Evolutionary conservation across 208 protist genomes (phyloP), one percentile per base, ranked within the genome.

Genomic region (Trypanosoma vivax): DNA sequence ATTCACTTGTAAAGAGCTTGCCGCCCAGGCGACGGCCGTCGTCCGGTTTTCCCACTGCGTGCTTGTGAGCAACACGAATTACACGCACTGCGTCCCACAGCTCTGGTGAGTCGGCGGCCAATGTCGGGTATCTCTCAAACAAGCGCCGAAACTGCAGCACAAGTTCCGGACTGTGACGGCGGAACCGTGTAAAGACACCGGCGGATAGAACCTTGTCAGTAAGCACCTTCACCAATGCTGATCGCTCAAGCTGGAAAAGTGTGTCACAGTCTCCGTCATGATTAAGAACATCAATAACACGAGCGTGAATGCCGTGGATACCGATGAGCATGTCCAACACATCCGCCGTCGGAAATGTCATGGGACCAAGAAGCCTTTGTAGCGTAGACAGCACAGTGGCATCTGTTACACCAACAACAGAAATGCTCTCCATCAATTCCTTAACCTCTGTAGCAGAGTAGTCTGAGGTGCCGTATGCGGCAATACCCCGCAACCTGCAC

Each of bases 61-160:
- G 67, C 16, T 59, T 68, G 34, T 83, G 76, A 0, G 79, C 49
- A 10, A 88, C 76, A 53, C 66, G 73, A 35, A 88, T 56, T 5
- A 16, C 47, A 0, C 87, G 70, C 18, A 89, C 61, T 2, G 63
- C 64, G 52, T 94, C 82, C 83, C 87, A 94, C 45, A 94, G 50
- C 14, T 46, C 57, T 1, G 68, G 67, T n/a, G 70, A 68, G 19
- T 73, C 49, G 2, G 70, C 41, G 5, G 41, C 41, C 13, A 85
- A 52, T 4, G 42, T 34, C 5, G 71, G 57, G 25, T 67, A 47
- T 30, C 58, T 65, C 56, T 94, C 87, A 54, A 84, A 94, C 11
- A 89, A 49, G 4, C 55, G 61, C 19, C 87, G 82, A 31, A 88
- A 61, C 5, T 57, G 21, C 2, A 94, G 51, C 13, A 85, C 60